Conservation (phyloP, 2,329 filamentous ascomycete species). For the Dactylellina drechsleri region DNA sequence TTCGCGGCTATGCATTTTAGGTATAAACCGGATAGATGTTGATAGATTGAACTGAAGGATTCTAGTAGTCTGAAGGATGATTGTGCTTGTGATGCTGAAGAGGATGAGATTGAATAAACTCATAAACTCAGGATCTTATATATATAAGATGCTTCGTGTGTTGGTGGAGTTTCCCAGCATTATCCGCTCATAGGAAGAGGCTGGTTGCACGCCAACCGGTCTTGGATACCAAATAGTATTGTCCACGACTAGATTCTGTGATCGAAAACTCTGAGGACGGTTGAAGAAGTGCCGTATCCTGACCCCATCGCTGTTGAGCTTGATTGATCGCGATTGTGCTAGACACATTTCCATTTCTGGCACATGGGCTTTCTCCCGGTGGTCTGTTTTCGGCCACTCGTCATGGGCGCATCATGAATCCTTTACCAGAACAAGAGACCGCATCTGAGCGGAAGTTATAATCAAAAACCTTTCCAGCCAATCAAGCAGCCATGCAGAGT, state of each 20-base stretch:
- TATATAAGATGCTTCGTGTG: neutral
- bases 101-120: neutral
- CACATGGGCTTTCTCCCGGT: neutral
- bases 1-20: conserved; percentile 47
- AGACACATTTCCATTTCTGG: conserved; percentile 36
- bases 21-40: neutral
- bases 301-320: conserved; percentile 32
- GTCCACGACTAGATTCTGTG: conserved; percentile 12
- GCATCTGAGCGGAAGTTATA: neutral
- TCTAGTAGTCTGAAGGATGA: neutral
- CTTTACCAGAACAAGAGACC: conserved; percentile 10
- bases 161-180: no score
- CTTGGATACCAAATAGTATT: conserved; percentile 23
- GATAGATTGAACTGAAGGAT: neutral
- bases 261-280: conserved; percentile 15
- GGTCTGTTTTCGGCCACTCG: conserved; percentile 23
- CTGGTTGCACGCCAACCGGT: conserved; percentile 20
- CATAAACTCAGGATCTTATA: neutral
- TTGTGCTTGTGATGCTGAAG: conserved; percentile 4
- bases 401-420: conserved; percentile 8
- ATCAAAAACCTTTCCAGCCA: neutral
- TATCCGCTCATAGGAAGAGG: conserved; percentile 1
- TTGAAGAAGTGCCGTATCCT: neutral
- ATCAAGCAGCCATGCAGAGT: no score
- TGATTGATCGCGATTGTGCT: conserved; percentile 47